phyloP scores from a whole-genome alignment of 106 monocot species.

The Dioscorea dumetorum region DNA sequence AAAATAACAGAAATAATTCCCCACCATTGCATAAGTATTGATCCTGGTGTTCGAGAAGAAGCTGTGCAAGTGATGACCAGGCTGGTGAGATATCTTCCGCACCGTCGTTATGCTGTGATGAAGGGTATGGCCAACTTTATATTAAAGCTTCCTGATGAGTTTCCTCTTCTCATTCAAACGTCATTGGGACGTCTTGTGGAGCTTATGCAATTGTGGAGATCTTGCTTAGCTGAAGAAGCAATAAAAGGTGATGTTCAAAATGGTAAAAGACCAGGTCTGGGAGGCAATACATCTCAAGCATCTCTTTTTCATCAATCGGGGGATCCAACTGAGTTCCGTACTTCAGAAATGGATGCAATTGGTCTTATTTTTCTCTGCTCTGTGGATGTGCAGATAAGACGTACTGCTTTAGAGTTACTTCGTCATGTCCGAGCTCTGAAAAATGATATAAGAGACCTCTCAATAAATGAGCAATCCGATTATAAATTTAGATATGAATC shows the following conservation, averaged over 20 bases:
- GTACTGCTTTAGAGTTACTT: constrained; percentile 87
- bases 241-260: constrained; percentile 39
- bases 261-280: constrained; percentile 29
- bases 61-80: constrained; percentile 90
- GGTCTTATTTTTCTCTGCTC: constrained; percentile 97
- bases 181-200: constrained; percentile 82
- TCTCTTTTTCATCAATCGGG: constrained; percentile 41
- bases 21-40: constrained; percentile 96
- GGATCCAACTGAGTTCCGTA: constrained; percentile 60
- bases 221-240: constrained; percentile 76
- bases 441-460: constrained; percentile 63
- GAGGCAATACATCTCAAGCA: constrained; percentile 28
- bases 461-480: constrained; percentile 34
- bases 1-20: constrained; percentile 99
- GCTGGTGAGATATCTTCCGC: constrained; percentile 77
- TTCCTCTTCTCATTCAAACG: constrained; percentile 93
- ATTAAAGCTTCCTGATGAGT: constrained; percentile 93
- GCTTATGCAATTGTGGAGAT: constrained; percentile 89
- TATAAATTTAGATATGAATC: constrained; percentile 53
- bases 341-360: constrained; percentile 93
- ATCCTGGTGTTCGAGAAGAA: constrained; percentile 99
- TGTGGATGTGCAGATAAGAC: constrained; percentile 94
- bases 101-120: constrained; percentile 90
- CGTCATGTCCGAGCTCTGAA: constrained; percentile 70
- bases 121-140: constrained; percentile 96